These are phyloP conservation scores for Tuber calosporum DNA, from an alignment of 495 filamentous ascomycete species.

Conservation along the genomic window DNA sequence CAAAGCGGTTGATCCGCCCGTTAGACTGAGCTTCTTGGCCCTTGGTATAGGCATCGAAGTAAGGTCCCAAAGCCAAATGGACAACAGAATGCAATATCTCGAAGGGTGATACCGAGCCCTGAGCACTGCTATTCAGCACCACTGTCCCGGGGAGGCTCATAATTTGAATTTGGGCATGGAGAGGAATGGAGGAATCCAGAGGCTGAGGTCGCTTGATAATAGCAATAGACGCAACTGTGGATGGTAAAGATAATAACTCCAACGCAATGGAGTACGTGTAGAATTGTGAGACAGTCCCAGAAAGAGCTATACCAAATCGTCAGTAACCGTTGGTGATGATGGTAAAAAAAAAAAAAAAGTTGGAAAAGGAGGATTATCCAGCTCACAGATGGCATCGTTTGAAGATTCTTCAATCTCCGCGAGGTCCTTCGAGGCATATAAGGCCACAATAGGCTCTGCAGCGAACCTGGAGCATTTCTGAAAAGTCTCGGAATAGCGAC, in stretches of 20 bases:
- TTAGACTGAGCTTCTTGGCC: conserved; percentile 62
- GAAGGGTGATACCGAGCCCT: conserved; percentile 72
- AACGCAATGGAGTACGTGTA: conserved; percentile 72
- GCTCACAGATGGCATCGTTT: conserved; percentile 26
- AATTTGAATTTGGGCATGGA: conserved; percentile 79
- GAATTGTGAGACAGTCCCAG: conserved; percentile 23
- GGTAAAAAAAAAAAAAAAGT: too few relatives aligned
- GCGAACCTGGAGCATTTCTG: conserved; percentile 85
- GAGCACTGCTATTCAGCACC: conserved; percentile 54
- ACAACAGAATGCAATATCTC: conserved; percentile 82
- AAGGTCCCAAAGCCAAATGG: conserved; percentile 79
- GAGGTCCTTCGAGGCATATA: conserved; percentile 86
- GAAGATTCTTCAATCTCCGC: conserved; percentile 46
- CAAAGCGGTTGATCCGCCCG: conserved; percentile 50
- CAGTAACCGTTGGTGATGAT: background rate
- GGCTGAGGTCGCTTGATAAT: conserved; percentile 82
- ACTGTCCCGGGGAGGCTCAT: conserved; percentile 80
- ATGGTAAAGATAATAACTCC: conserved; percentile 70
- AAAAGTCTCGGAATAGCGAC: conserved; percentile 64
- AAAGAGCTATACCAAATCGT: conserved; percentile 12
- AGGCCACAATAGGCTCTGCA: conserved; percentile 70
- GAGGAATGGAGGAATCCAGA: conserved; percentile 69
- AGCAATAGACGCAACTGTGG: conserved; percentile 74
- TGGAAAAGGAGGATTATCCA: background rate
- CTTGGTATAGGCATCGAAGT: conserved; percentile 91